Percentiles rank a stretch among this genome's conserved stretches.
Evolutionary conservation across 2,329 filamentous ascomycete genomes (phyloP).

Genomic region (Neocucurbitaria cava): DNA sequence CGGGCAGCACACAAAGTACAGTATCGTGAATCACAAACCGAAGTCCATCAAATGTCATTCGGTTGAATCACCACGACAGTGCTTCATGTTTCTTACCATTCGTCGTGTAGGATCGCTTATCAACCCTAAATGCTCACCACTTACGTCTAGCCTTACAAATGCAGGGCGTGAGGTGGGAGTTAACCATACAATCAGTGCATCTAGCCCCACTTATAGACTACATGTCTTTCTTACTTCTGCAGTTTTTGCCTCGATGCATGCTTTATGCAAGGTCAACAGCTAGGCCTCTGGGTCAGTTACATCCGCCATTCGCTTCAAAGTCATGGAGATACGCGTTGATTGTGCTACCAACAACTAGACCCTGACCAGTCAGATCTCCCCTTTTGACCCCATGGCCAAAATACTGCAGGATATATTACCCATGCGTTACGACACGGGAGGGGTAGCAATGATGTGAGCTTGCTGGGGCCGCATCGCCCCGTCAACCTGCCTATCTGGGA

Average conservation of each 20-base stretch:
- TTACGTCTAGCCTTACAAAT: not conserved
- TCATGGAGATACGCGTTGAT: constrained; percentile 2
- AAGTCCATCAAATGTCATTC: not conserved
- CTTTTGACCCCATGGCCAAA: not conserved
- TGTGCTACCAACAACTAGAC: not conserved
- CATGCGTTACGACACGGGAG: constrained; percentile 9
- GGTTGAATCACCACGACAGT: not conserved
- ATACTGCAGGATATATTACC: constrained; percentile 8
- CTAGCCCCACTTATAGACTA: constrained; percentile 8
- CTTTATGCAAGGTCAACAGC: constrained; percentile 2
- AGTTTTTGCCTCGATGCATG: constrained; percentile 1
- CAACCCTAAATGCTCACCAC: not conserved
- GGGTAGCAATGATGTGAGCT: constrained; percentile 8
- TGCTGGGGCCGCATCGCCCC: constrained; percentile 2
- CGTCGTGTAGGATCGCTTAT: not conserved
- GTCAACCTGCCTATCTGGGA: not conserved
- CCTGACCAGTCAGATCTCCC: not conserved
- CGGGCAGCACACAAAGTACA: not conserved
- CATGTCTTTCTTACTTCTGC: not conserved
- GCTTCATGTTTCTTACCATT: not conserved
- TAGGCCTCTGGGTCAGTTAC: not conserved
- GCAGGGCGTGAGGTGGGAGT: not conserved
- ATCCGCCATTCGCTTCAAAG: constrained; percentile 2
- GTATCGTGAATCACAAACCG: not conserved
- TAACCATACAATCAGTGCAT: constrained; percentile 12